Evolutionary conservation across 345 rosid species (phyloP).

Genomic region (Lepidium didymum): DNA sequence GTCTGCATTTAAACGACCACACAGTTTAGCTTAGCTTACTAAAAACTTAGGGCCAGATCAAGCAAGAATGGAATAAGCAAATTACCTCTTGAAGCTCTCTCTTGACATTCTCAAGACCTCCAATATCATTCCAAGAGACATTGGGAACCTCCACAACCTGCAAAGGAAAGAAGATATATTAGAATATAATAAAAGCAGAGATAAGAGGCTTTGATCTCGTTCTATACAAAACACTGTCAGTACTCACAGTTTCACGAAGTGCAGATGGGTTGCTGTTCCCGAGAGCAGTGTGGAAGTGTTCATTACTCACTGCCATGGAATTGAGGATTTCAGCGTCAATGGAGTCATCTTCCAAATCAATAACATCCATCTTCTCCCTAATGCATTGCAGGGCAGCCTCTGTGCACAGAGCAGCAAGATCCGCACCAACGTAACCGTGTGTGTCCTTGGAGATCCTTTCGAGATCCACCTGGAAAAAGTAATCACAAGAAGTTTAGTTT

Average conservation of each 20-base stretch:
- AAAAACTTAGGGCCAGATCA: neutral
- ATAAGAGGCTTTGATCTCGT: neutral
- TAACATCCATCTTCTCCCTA: conserved; percentile 98
- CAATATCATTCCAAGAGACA: conserved; percentile 84
- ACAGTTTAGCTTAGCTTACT: neutral
- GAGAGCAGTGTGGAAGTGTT: conserved; percentile 93
- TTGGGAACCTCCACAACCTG: conserved; percentile 99
- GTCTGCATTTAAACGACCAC: conserved; percentile 45
- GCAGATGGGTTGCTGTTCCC: conserved; percentile 90
- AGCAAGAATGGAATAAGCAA: neutral
- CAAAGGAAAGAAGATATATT: neutral
- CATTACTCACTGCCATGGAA: conserved; percentile 92
- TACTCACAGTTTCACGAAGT: conserved; percentile 78
- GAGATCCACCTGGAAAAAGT: conserved; percentile 66
- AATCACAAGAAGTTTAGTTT: neutral
- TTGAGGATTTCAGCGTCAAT: conserved; percentile 94
- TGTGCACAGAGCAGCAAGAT: conserved; percentile 94
- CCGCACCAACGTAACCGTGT: conserved; percentile 98
- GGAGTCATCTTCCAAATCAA: conserved; percentile 94
- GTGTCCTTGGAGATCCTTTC: conserved; percentile 93
- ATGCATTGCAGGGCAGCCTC: conserved; percentile 98
- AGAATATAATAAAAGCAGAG: neutral
- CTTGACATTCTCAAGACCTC: conserved; percentile 94
- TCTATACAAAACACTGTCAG: neutral
- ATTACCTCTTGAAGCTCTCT: conserved; percentile 94